These are phyloP conservation scores for Botryotinia globosa DNA, from an alignment of 2,329 filamentous ascomycete genomes.

Conservation along the genomic window DNA sequence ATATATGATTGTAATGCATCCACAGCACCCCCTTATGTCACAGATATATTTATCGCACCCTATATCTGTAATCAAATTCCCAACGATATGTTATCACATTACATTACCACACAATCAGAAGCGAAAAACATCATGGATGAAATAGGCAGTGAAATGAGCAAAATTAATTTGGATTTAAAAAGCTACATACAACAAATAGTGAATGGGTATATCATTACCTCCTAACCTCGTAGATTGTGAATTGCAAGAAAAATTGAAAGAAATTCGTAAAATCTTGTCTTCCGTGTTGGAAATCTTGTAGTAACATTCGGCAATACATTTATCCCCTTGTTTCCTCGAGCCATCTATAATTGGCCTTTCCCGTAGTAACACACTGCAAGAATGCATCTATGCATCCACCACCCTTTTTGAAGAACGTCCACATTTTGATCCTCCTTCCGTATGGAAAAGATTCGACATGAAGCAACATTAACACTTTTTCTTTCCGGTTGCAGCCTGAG, in stretches of 20 bases:
- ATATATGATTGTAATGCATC: too few species aligned
- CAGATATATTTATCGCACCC: too few species aligned
- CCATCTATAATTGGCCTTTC: background rate
- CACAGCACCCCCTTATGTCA: too few species aligned
- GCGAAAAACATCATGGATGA: background rate
- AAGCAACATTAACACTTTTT: background rate
- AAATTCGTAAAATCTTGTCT: background rate
- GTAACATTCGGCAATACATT: background rate
- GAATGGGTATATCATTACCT: background rate
- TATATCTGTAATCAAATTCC: rapidly evolving
- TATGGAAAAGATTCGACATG: background rate
- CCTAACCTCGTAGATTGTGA: too few species aligned
- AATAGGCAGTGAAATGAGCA: background rate
- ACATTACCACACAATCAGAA: background rate
- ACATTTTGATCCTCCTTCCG: background rate
- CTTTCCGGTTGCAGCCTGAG: background rate
- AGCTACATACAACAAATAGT: background rate
- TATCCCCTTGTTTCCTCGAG: background rate
- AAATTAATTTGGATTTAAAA: background rate
- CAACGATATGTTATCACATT: background rate
- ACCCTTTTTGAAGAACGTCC: background rate
- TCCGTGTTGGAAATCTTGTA: background rate
- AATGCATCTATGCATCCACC: background rate
- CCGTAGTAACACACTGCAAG: too few species aligned
- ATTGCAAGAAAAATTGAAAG: background rate